Base-by-base conservation (phyloP, 306 rosid species). In the Fragaria vesca region DNA sequence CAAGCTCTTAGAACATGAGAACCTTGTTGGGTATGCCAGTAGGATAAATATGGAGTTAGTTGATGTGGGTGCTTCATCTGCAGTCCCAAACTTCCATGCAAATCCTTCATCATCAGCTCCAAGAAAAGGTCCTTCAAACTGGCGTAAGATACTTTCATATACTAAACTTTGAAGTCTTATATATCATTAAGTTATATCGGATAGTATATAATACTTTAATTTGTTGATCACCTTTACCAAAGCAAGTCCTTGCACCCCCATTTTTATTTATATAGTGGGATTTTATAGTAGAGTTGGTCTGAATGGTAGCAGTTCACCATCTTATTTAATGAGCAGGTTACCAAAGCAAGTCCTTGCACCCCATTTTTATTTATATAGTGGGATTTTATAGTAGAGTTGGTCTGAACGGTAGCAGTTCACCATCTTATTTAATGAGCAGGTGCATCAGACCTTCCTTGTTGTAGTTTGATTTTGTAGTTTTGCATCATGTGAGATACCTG, bases 1-100 rank as follows among this genome's bases (percentile, higher is more conserved):
- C 80, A 90, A 90, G 81, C 87, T 96, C 66, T 83, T 51, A 55
- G 97, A 91, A 81, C 94, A 91, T 76, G 88, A 78, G 61, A 90
- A 91, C 82, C 88, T 96, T 68, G 87, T 89, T 80, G 89, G 84
- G 75, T 93, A 87, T 86, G 97, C 89, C 54, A 88, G 87, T 76
- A 91, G 83, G 51, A 77, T 76, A 63, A 85, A 90, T 88, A 81
- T 79, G 12, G 88, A 89, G 78, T 36, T 91, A 34, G 72, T 84
- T 47, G 96, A 90, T 2, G 80, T 87, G 46, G 87, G 83, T 76
- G 48, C 90, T 12, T 66, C 89, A 26, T 76, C 93, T 57, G 86
- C 92, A 43, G 83, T 61, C 71, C 81, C 90, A 51, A 87, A 77
- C 69, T 71, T 78, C 76, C 85, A 81, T 63, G 52, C 89, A 0